Evolutionary conservation across 179 eudicot species (phyloP), one percentile per base, ranked within the genome.

Genomic region (Beta macrorhiza): DNA sequence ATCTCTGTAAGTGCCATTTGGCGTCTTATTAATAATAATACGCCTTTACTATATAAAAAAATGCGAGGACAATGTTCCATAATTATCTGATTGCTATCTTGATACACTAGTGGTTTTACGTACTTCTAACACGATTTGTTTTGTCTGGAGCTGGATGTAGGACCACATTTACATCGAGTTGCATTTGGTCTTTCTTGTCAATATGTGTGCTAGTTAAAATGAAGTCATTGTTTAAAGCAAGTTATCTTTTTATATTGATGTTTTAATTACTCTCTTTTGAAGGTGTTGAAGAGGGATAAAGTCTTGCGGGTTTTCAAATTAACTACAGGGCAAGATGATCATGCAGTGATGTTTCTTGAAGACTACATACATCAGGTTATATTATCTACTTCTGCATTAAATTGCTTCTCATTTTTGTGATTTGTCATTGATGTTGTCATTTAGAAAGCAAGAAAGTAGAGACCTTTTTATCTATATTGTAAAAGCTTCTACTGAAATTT

Each of bases 281-380:
- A 96, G 99, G 87, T 87, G 63, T 81, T 96, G 80, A 90, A 88
- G 85, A 91, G 96, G 83, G 97, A 94, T 20, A 87, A 84, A 80
- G 88, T 91, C 73, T 58, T 96, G 70, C 92, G 95, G 49, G 83
- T 92, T 79, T 96, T 96, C 76, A 96, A 96, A 87, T 84, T 96
- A 80, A 96, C 88, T 86, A 91, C 97, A n/a, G 99, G 99, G 79
- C 97, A 96, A 82, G 98, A 96, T 84, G 99, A 96, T 90, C 97
- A 96, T 81, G 99, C 98, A 51, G 81, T 94, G 84, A 92, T 96
- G 99, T 92, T 96, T 88, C 59, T 88, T 80, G 98, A 96, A 49
- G 97, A 94, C 89, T 96, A 94, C 86, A 67, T 90, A 65, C 86
- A 84, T 63, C 97, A 92, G 99, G 99, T 92, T 82, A 51, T 82